Evolutionary conservation across 2,329 filamentous ascomycete species (phyloP).

Genomic region (Calonectria honghensis): DNA sequence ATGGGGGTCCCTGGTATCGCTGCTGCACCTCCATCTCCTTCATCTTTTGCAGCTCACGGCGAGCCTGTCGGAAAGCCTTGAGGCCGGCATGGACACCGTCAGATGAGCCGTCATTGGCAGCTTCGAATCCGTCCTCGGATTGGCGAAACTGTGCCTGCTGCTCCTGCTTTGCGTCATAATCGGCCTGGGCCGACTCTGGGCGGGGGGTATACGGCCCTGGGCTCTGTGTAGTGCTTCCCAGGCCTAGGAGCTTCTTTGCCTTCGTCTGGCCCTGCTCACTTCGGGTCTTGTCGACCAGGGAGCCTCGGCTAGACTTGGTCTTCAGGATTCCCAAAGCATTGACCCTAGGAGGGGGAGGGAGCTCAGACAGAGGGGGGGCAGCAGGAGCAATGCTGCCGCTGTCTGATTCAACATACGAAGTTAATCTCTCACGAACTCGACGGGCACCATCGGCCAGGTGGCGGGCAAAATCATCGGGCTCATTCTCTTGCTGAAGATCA

Average conservation of each 20-base stretch:
- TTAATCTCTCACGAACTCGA: slow-evolving; percentile 83
- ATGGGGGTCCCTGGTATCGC: slow-evolving; percentile 60
- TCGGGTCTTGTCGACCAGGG: slow-evolving; percentile 72
- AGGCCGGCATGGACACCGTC: slow-evolving; percentile 69
- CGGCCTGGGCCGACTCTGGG: slow-evolving; percentile 56
- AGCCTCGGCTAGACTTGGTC: slow-evolving; percentile 80
- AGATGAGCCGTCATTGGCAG: slow-evolving; percentile 48
- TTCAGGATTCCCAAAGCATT: slow-evolving; percentile 79
- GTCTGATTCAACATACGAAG: slow-evolving; percentile 80
- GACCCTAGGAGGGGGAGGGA: slow-evolving; percentile 65
- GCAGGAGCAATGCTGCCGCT: slow-evolving; percentile 60
- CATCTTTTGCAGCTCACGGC: slow-evolving; percentile 73
- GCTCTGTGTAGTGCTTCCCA: slow-evolving; percentile 68
- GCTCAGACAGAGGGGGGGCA: slow-evolving; percentile 59
- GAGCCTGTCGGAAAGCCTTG: slow-evolving; percentile 74
- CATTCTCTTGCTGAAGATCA: slow-evolving; percentile 71
- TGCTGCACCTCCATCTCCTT: slow-evolving; percentile 71
- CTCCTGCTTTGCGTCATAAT: slow-evolving; percentile 37
- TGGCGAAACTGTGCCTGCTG: slow-evolving; percentile 29
- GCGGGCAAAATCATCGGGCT: slow-evolving; percentile 79
- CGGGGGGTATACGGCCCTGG: slow-evolving; percentile 63
- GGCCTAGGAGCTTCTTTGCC: slow-evolving; percentile 77
- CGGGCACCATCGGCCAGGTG: slow-evolving; percentile 83
- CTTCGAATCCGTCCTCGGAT: slow-evolving; percentile 47
- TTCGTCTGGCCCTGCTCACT: slow-evolving; percentile 69